A percentile compares a stretch with the other conserved stretches of the same genome.
Conservation (phyloP, 768 basidiomycete species). For the Phylloporus rhodoxanthus region DNA sequence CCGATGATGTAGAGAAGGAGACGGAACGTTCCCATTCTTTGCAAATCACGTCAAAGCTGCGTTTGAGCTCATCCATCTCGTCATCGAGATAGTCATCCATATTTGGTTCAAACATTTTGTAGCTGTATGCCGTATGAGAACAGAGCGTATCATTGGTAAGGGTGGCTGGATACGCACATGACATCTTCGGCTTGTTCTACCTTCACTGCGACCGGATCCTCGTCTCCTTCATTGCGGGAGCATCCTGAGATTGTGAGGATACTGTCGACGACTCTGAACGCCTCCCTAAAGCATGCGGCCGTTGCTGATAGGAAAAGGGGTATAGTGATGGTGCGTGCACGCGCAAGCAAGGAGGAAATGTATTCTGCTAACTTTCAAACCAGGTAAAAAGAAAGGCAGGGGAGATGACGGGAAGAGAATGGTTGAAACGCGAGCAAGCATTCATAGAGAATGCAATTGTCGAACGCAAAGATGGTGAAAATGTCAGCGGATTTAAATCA, state of each 20-base stretch:
- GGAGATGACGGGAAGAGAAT: too few relatives aligned
- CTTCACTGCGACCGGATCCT: conserved; percentile 30
- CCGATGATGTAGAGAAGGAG: conserved; percentile 4
- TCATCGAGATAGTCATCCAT: conserved; percentile 99
- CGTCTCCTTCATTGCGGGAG: not conserved
- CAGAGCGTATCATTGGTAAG: not conserved
- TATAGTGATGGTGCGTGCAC: conserved; percentile 68
- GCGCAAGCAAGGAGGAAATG: conserved; percentile 66
- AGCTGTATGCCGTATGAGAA: conserved; percentile 43
- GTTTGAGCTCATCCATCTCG: conserved; percentile 79
- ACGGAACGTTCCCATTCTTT: conserved; percentile 69
- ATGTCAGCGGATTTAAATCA: not conserved
- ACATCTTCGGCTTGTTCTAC: conserved; percentile 70
- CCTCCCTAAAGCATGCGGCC: conserved; percentile 85
- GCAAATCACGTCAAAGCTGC: conserved; percentile 66
- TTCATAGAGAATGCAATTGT: not conserved
- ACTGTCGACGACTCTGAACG: conserved; percentile 79
- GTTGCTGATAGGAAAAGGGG: conserved; percentile 75
- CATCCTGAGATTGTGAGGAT: conserved; percentile 51
- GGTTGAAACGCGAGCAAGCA: not conserved
- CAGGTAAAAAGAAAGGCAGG: not conserved
- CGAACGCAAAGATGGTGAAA: not conserved
- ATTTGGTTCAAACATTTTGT: conserved; percentile 90
- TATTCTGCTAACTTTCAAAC: conserved; percentile 75
- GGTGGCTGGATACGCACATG: conserved; percentile 46